Base-by-base conservation (phyloP, 2,329 filamentous ascomycete species). In the Neocatenulostroma microsporum region DNA sequence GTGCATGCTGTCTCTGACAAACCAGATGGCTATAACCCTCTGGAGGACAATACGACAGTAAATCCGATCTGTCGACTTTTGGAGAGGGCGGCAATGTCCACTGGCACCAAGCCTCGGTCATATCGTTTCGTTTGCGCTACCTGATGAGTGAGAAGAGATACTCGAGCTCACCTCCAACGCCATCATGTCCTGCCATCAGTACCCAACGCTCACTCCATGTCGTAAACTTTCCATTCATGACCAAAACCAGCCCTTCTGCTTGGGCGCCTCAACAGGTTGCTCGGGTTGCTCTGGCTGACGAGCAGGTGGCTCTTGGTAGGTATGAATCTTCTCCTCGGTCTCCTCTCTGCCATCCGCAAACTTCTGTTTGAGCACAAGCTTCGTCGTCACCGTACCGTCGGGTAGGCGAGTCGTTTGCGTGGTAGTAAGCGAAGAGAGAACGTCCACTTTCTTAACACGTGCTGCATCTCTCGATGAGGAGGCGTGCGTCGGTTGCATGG, bases 311-410 rank as follows among this genome's bases (percentile, higher is more conserved):
- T 45, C 36, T n/a, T 39, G 45, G 6, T 46, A 50, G 0, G 63
- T 69, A 23, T 76, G 69, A 3, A 70, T 58, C 6, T 69, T 73
- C 46, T 77, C 72, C 7, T 70, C 67, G 21, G 58, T 73, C 52
- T 79, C 74, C 49, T 79, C 76, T 3, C 67, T 63, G 0, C 76
- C 76, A 58, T 80, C 74, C 1, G 70, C 62, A 48, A 77, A 80
- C 3, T 71, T 65, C 49, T 71, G 73, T 44, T 73, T 79, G 12
- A 75, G 58, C 8, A 76, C 60, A 2, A 69, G 67, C 46, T 72
- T 76, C 0, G 72, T 78, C 7, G 72, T 70, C 2, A 77, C 58
- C 0, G 70, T 72, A 10, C 76, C 76, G 51, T 80, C 75, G 0
- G 72, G 62, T 2, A 70, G 59, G 2, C 67, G 68, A 3, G 63